Percentiles rank a stretch among this genome's conserved stretches.
Conservation (phyloP, 1,284 basidiomycete genomes). For the Naganishia sp. region DNA sequence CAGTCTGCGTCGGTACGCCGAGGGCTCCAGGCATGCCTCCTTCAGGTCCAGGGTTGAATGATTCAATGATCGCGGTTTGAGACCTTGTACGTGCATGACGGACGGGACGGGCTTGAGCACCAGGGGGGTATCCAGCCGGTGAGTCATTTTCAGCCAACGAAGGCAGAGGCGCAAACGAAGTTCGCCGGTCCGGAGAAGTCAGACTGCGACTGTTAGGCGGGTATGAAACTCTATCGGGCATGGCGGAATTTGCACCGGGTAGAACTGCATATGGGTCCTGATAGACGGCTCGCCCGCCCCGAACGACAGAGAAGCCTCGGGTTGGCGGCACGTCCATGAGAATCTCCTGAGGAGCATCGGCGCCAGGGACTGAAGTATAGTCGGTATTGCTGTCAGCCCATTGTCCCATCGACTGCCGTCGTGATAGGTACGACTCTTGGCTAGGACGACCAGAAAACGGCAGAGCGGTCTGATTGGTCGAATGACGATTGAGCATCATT, state of each 20-base stretch:
- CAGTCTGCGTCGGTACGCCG: not conserved
- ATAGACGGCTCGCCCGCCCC: constrained; percentile 48
- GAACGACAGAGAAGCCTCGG: constrained; percentile 47
- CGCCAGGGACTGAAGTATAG: constrained; percentile 37
- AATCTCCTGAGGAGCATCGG: constrained; percentile 34
- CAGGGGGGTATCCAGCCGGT: constrained; percentile 7
- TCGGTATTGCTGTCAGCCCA: constrained; percentile 25
- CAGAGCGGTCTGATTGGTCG: constrained; percentile 33
- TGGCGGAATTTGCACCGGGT: not conserved
- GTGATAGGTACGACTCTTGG: constrained; percentile 22
- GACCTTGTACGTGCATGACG: constrained; percentile 31
- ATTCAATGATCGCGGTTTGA: constrained; percentile 35
- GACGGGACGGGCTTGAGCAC: constrained; percentile 6
- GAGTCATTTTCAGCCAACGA: constrained; percentile 2
- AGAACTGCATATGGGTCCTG: constrained; percentile 37
- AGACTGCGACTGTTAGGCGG: constrained; percentile 14
- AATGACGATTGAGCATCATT: constrained; percentile 54
- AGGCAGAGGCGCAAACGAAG: constrained; percentile 17
- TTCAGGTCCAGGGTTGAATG: constrained; percentile 12
- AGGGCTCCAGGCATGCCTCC: constrained; percentile 7
- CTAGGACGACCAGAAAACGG: constrained; percentile 30
- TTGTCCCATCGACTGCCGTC: constrained; percentile 19
- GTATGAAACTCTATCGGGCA: constrained; percentile 2
- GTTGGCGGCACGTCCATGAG: constrained; percentile 23
- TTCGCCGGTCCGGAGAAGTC: constrained; percentile 15